Percentiles rank a stretch among this genome's conserved stretches.
Conservation (phyloP, 495 filamentous ascomycete genomes). For the Daldinia caldariorum region DNA sequence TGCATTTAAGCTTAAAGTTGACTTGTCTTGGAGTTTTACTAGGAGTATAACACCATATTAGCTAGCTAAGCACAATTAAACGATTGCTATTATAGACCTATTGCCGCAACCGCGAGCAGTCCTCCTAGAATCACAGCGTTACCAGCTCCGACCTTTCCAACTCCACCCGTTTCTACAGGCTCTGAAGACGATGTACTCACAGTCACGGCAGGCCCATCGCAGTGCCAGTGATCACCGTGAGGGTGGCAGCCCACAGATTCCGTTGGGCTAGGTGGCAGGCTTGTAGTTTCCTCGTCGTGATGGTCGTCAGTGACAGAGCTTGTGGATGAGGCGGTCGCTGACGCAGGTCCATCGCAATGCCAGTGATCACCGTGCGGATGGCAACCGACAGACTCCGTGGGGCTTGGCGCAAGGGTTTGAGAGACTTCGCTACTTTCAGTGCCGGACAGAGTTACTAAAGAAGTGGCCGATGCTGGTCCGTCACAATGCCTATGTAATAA, state of each 20-base stretch:
- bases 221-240: conserved; percentile 56
- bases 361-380: conserved; percentile 53
- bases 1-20: not conserved
- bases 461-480: conserved; percentile 39
- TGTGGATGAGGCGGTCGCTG: not conserved
- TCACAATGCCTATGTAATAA: conserved; percentile 47
- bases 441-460: conserved; percentile 17
- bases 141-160: conserved; percentile 15
- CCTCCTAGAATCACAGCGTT: conserved; percentile 21
- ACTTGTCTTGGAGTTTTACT: not conserved
- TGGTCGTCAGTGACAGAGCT: not conserved
- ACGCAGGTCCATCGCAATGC: conserved; percentile 49
- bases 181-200: conserved; percentile 5
- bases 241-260: conserved; percentile 50
- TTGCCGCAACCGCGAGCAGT: conserved; percentile 13
- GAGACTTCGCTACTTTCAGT: not conserved
- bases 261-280: conserved; percentile 48
- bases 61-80: not conserved
- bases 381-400: conserved; percentile 51
- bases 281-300: conserved; percentile 27
- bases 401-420: conserved; percentile 43
- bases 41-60: not conserved
- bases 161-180: conserved; percentile 7
- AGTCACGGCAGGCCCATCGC: conserved; percentile 40
- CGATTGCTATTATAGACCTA: conserved; percentile 13